Conservation (phyloP, 2,329 filamentous ascomycete genomes). For the Raffaelea ambrosiae region DNA sequence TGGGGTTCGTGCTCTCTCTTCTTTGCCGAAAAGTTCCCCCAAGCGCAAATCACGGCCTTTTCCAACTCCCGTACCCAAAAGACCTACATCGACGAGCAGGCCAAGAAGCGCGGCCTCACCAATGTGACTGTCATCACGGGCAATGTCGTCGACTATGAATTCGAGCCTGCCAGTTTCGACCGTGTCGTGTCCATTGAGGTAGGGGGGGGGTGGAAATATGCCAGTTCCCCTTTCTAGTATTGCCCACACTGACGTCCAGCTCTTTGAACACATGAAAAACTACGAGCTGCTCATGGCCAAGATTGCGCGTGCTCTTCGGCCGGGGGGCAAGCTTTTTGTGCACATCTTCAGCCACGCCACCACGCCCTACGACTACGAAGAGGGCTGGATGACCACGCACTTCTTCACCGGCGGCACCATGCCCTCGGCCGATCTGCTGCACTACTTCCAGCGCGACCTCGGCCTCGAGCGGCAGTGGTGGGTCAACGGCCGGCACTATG, state of each 20-base stretch:
- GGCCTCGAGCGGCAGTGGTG: slow-evolving; percentile 58
- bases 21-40: slow-evolving; percentile 56
- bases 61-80: slow-evolving; percentile 64
- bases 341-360: slow-evolving; percentile 58
- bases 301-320: slow-evolving; percentile 48
- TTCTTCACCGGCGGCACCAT: slow-evolving; percentile 70
- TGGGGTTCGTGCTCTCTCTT: slow-evolving; percentile 60
- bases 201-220: not conserved
- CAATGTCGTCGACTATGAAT: slow-evolving; percentile 58
- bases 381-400: slow-evolving; percentile 65
- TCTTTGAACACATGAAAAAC: slow-evolving; percentile 74
- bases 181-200: slow-evolving; percentile 58
- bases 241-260: slow-evolving; percentile 24
- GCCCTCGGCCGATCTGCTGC: slow-evolving; percentile 57
- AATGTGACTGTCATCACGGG: slow-evolving; percentile 60
- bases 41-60: slow-evolving; percentile 55
- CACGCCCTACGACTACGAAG: slow-evolving; percentile 62
- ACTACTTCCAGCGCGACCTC: slow-evolving; percentile 58
- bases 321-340: slow-evolving; percentile 58
- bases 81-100: slow-evolving; percentile 53
- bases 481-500: slow-evolving; percentile 61
- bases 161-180: slow-evolving; percentile 49
- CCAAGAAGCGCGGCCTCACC: slow-evolving; percentile 42
- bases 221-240: too few relatives aligned
- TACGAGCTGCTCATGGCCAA: slow-evolving; percentile 61